Base-by-base conservation (phyloP, 257 asterid genomes). In the Agastache rugosa region DNA sequence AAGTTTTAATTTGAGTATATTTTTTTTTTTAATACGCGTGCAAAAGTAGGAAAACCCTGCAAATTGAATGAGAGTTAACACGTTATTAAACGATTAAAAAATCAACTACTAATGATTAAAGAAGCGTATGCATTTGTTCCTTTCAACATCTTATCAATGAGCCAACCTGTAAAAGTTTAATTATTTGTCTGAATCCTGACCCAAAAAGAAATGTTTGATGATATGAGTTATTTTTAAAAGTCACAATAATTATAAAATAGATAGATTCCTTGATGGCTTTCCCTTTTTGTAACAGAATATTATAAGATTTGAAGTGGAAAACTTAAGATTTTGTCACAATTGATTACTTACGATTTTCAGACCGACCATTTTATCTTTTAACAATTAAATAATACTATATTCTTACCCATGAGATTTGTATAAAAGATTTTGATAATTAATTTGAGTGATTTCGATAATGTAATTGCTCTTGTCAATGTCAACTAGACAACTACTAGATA, bases 241-340 rank as follows among this genome's bases (percentile, higher is more conserved):
- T 39, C 35, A 37, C 35, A 10, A 42, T 3, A 4, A 10, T 31
- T 9, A 25, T 45, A n/a, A 11, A 59, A 42, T 72, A 17, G 0
- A 29, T 71, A 42, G 39, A 58, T 42, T 58, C 59, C 14, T 59
- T 29, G 47, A 35, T 60, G 37, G 75, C 47, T 25, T 69, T n/a
- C 78, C 66, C 16, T 50, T 73, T 73, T 34, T 63, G 64, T 11
- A 53, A 22, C 53, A 75, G 35, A 48, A 11, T 58, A 75, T 29
- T 11, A 41, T 39, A 48, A 34, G 8, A 63, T 64, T 12, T 63
- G 20, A 50, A 51, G 27, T 47, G n/a, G 77, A 63, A 54, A 70
- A 77, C 68, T 77, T 62, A 63, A 77, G 61, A 62, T 77, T 69
- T 50, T 69, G 72, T 70, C 76, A 51, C 67, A 62, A 19, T 71